Conservation (phyloP, 2,329 filamentous ascomycete genomes). For the Didymella sp. region DNA sequence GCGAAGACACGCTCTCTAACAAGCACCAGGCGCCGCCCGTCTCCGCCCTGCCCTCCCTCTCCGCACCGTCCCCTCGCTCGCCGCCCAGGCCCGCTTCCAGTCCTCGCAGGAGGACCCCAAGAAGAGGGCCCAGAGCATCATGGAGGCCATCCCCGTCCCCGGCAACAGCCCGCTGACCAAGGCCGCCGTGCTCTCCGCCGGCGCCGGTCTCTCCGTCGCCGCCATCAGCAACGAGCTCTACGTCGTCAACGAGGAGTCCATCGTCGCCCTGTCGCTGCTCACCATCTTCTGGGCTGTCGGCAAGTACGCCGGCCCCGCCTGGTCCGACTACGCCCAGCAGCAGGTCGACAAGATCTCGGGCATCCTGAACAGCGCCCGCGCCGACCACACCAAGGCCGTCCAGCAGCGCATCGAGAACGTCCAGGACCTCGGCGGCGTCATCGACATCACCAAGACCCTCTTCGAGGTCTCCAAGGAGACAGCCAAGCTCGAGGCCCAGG, state of each 20-base stretch:
- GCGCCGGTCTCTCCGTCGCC: slow-evolving; percentile 87
- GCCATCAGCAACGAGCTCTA: slow-evolving; percentile 99
- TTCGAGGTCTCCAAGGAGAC: slow-evolving; percentile 99
- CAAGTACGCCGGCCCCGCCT: slow-evolving; percentile 91
- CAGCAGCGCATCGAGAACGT: slow-evolving; percentile 94
- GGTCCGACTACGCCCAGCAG: slow-evolving; percentile 87
- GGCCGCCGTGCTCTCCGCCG: slow-evolving; percentile 94
- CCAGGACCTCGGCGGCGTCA: slow-evolving; percentile 90
- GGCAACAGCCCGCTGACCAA: slow-evolving; percentile 93
- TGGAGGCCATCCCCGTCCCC: slow-evolving; percentile 90
- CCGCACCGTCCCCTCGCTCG: slow-evolving; percentile 77
- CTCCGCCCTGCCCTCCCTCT: slow-evolving; percentile 77
- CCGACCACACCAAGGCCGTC: slow-evolving; percentile 94
- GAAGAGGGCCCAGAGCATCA: slow-evolving; percentile 94
- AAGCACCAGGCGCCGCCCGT: slow-evolving; percentile 78
- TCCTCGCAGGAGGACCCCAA: slow-evolving; percentile 90
- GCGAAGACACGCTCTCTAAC: background rate
- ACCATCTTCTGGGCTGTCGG: slow-evolving; percentile 91
- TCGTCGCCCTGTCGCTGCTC: slow-evolving; percentile 90
- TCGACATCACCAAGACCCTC: slow-evolving; percentile 95
- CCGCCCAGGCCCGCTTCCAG: slow-evolving; percentile 72
- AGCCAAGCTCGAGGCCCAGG: slow-evolving; percentile 92
- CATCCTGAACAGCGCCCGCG: slow-evolving; percentile 92
- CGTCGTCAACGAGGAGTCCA: slow-evolving; percentile 98
- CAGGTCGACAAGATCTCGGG: slow-evolving; percentile 92